Evolutionary conservation across 768 basidiomycete species (phyloP).

Genomic region (Chiua virens): DNA sequence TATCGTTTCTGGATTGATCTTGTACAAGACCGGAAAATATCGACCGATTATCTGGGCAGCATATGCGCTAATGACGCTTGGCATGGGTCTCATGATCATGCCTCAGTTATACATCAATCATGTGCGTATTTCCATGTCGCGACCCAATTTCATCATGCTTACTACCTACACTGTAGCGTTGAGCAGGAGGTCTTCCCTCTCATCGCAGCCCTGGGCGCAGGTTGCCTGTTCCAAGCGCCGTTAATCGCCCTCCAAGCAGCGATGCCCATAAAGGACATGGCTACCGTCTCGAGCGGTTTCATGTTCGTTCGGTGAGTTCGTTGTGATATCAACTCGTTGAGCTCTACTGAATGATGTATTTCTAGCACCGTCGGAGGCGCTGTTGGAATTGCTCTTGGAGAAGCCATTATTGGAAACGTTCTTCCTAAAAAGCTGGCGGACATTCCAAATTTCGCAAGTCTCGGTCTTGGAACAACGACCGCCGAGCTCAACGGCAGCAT

Average conservation of each 20-base stretch:
- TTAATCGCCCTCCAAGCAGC: slow-evolving; percentile 78
- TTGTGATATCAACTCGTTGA: background rate
- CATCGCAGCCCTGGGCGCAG: slow-evolving; percentile 62
- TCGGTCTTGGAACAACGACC: slow-evolving; percentile 38
- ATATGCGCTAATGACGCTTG: slow-evolving; percentile 57
- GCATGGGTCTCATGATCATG: slow-evolving; percentile 74
- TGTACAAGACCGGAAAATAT: slow-evolving; percentile 59
- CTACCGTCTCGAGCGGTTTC: slow-evolving; percentile 71
- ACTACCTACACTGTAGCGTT: slow-evolving; percentile 44
- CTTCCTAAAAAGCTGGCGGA: slow-evolving; percentile 32
- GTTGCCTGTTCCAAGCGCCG: slow-evolving; percentile 66
- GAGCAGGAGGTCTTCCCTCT: slow-evolving; percentile 63
- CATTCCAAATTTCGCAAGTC: slow-evolving; percentile 32
- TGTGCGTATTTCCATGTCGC: slow-evolving; percentile 7
- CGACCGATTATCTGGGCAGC: slow-evolving; percentile 62
- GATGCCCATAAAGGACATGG: slow-evolving; percentile 88
- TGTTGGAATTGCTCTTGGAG: slow-evolving; percentile 70
- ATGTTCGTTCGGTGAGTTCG: slow-evolving; percentile 62
- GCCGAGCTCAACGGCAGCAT: slow-evolving; percentile 50
- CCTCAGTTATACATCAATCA: slow-evolving; percentile 54
- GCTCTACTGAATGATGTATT: slow-evolving; percentile 1
- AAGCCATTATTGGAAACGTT: slow-evolving; percentile 66
- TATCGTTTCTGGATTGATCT: slow-evolving; percentile 53
- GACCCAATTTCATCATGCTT: background rate
- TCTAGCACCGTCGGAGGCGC: slow-evolving; percentile 71